A percentile compares a stretch with the other conserved stretches of the same genome.
Conservation (phyloP, 2,329 filamentous ascomycete genomes). For the Cercospora zeina region DNA sequence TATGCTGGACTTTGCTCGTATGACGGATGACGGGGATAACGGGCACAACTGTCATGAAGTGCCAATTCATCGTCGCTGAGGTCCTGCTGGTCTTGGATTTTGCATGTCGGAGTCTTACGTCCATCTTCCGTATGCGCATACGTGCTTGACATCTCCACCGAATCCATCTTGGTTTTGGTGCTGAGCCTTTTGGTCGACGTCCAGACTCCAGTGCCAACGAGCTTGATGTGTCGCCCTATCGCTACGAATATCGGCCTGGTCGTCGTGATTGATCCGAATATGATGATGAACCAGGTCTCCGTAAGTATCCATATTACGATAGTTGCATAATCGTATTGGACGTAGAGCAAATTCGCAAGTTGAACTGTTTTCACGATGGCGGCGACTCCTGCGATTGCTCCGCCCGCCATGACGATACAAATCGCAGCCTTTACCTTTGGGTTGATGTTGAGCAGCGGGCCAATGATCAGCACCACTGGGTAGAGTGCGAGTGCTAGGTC, state of each 20-base stretch:
- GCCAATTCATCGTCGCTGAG: conserved; percentile 12
- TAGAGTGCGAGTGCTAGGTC: conserved; percentile 27
- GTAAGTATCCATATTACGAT: conserved; percentile 22
- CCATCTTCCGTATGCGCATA: neutral
- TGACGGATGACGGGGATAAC: neutral
- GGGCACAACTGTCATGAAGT: neutral
- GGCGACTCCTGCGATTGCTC: conserved; percentile 26
- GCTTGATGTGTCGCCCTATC: conserved; percentile 13
- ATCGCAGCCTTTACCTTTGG: conserved; percentile 19
- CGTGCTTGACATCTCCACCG: neutral
- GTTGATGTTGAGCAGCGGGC: conserved; percentile 23
- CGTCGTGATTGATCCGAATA: conserved; percentile 27
- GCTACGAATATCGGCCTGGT: conserved; percentile 23
- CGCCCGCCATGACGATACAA: conserved; percentile 25
- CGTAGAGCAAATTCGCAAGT: conserved; percentile 11
- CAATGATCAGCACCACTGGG: conserved; percentile 24
- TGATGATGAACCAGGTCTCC: conserved; percentile 31
- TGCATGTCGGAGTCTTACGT: neutral
- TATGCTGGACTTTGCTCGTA: conserved; percentile 1
- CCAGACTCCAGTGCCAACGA: conserved; percentile 4
- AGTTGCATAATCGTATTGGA: conserved; percentile 18
- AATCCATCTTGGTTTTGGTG: neutral
- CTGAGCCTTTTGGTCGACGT: neutral
- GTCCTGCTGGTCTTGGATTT: neutral
- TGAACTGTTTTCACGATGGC: conserved; percentile 25